Base-by-base conservation (phyloP, 2,329 filamentous ascomycete species). In the Beauveria australis region DNA sequence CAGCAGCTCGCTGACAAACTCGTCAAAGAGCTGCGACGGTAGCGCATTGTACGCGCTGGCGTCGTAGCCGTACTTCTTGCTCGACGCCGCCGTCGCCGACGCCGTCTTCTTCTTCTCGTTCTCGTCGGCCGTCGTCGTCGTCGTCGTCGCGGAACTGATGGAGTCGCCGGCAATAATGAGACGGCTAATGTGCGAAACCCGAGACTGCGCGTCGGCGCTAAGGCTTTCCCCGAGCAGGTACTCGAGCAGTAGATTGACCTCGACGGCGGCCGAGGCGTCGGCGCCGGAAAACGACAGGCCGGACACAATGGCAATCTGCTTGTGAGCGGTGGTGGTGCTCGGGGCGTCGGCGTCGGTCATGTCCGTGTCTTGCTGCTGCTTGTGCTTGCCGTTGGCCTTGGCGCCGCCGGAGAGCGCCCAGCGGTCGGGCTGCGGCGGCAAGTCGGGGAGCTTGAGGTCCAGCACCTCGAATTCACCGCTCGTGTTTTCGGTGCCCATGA, bases 1-100 rank as follows among this genome's bases (percentile, higher is more conserved):
- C 3, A 99, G 83, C 14, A 99, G 79, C 52, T 88, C 82, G 1
- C 88, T 79, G 40, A 99, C 82, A 72, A 96, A 94, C 6, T 83
- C 81, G 76, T 99, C 94, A 40, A 99, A 82, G 52, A 90, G 87
- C 61, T 89, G 85, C 3, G 91, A 92, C 0, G 94, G 94, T 1
- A 89, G 79, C 1, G 93, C 81, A 70, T 99, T 96, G 78, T 97
- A 99, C 0, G 89, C 75, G 59, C 88, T 87, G 61, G 90, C 86
- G 73, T 99, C 94, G 76, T 97, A 97, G 63, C 94, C 93, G 75
- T 97, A 97, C 71, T 95, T 96, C 73, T 91, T 96, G 55, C 80
- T 63, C 1, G 69, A 67, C 9, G 26, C 26, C 48, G 8, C 18
- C 70, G 63, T 76, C 70, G 3, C 67, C 65, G 44, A 14, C 14